Percentiles rank a stretch among this genome's conserved stretches.
These are phyloP conservation scores for Chlorella ohadii DNA, from an alignment of 139 green algal genomes.

Conservation along the genomic window DNA sequence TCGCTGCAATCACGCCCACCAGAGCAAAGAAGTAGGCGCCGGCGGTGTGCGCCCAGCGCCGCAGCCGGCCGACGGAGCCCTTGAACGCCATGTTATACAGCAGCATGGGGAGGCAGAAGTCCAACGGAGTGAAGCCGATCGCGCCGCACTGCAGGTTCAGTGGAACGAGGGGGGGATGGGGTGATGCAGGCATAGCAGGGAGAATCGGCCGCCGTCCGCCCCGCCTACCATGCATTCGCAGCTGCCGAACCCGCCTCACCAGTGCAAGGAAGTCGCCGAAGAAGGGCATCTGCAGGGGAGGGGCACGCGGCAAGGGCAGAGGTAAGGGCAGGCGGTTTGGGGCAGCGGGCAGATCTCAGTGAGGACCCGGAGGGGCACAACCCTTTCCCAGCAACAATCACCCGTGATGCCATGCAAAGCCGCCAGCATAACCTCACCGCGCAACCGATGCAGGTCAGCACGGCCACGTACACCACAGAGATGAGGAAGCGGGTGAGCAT, in stretches of 20 bases:
- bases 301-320: too few relatives aligned
- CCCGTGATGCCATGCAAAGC: too few relatives aligned
- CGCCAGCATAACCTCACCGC: background rate
- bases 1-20: constrained; percentile 24
- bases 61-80: background rate
- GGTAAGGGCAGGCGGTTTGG: too few relatives aligned
- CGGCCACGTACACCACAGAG: constrained; percentile 40
- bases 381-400: too few relatives aligned
- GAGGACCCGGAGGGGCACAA: too few relatives aligned
- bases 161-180: background rate
- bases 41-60: background rate
- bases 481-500: constrained; percentile 23
- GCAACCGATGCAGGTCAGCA: constrained; percentile 41
- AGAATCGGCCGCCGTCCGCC: background rate
- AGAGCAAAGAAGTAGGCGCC: background rate
- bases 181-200: background rate
- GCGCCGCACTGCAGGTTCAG: background rate
- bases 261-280: constrained; percentile 47
- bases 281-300: background rate
- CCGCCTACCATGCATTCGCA: background rate
- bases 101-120: constrained; percentile 49
- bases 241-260: background rate
- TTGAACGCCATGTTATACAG: constrained; percentile 29
- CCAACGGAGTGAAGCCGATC: constrained; percentile 46
- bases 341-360: too few relatives aligned